Evolutionary conservation across 495 filamentous ascomycete species (phyloP), one percentile per base, ranked within the genome.

Genomic region (Aeminium ludgeri): DNA sequence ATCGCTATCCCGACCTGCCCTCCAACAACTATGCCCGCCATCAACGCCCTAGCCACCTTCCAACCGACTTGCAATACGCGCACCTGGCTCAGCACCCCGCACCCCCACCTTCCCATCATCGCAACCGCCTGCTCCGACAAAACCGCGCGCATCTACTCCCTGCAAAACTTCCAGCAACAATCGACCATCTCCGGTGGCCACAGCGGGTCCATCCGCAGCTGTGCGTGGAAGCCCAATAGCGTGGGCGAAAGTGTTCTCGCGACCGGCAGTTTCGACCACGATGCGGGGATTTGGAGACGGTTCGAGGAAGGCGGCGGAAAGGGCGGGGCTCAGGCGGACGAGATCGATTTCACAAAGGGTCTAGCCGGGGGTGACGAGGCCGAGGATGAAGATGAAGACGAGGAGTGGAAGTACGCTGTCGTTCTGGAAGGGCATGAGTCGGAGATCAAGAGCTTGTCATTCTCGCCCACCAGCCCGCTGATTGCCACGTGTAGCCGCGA

Each of bases 351-450:
- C 30, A 59, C 50, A 10, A 39, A 40, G 12, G 27, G 43, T 43
- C 37, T 44, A 5, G 39, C 37, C 17, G 53, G 43, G 17, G 52
- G 46, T 2, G 45, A 43, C n/a, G 47, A 46, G 7, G 52, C 38
- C 10, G 52, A 41, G 2, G 63, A 56, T 13, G 61, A 63, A 10
- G 65, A 63, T 3, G 76, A 77, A 0, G 73, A 76, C 0, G 74
- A 81, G 0, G 80, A 86, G 16, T 97, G 86, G 85, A 75, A 78
- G 12, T 86, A 91, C 47, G 74, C 80, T 0, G 69, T 93, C 11
- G 75, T 94, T 0, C 68, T 97, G 0, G 87, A 94, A 48, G 89
- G 89, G 0, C 89, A 96, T 51, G 87, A 95, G 35, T 82, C 78
- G 40, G 89, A 97, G 57, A 77, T 97, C 51, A 97, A 97, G 55